Base-by-base conservation (phyloP, 192 early-diverging fungal species). In the Mortierella claussenii region DNA sequence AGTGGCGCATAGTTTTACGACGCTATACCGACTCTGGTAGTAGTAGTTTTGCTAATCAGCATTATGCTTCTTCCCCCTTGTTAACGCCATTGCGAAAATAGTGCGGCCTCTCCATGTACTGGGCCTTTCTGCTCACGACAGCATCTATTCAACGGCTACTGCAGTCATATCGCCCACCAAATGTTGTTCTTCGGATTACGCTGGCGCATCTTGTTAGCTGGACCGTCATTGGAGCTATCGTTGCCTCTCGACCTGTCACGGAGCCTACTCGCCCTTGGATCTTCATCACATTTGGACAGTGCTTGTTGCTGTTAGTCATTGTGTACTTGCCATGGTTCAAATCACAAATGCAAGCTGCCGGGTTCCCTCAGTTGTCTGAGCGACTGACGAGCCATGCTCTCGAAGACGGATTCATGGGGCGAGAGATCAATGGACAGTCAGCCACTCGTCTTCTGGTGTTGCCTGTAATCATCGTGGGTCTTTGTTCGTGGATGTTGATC, bases 231-330 rank as follows among this genome's bases (percentile, higher is more conserved):
- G 79, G 67, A 9, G 65, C 63, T 34, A 67, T 86, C 7, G 65
- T 62, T 32, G 61, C 63, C 26, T 64, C 68, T 23, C 70, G 80
- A 50, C 82, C 82, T 11, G 51, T 69, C 23, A 75, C 81, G 48
- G 69, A 83, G 42, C 85, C 85, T 26, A 82, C 80, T n/a, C 80
- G 82, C 48, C 80, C 60, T 37, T 83, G 82, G 85, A 79, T 86
- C 75, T 62, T 79, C 24, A 81, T 86, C 34, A 81, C 79, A 11
- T 66, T 75, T 46, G 45, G 65, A 1, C 68, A 83, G 17, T 58
- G 80, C 9, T 26, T 82, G 4, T 55, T 80, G 30, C 78, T 83
- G 27, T 59, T 86, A 28, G 44, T 47, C 1, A 50, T 67, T 13
- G 64, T 67, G 3, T 76, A 76, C 28, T 53, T 76, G 11, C 73